A percentile compares a stretch with the other conserved stretches of the same genome.
phyloP scores from a whole-genome alignment of 2,329 filamentous ascomycete species.

The Ceratocystis papillata region DNA sequence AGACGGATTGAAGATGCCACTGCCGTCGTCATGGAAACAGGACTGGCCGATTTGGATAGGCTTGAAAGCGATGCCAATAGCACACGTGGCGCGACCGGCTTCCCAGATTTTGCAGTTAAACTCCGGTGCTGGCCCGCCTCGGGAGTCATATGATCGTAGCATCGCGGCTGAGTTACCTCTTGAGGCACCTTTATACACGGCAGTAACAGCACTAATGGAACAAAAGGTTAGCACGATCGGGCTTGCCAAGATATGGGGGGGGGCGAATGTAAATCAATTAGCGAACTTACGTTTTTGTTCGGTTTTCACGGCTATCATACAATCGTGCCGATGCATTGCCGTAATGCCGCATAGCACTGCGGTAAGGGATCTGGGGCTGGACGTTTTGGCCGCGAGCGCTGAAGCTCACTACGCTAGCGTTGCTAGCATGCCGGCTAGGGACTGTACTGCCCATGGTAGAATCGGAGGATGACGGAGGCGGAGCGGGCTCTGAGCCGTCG shows the following conservation, averaged over 20 bases:
- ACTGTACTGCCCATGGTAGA: constrained; percentile 34
- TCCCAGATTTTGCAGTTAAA: constrained; percentile 96
- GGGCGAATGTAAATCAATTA: constrained; percentile 23
- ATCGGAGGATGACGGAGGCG: constrained; percentile 30
- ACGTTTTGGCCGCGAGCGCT: constrained; percentile 53
- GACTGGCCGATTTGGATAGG: constrained; percentile 89
- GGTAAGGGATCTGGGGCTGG: constrained; percentile 46
- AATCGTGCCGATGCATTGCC: constrained; percentile 76
- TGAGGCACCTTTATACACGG: constrained; percentile 73
- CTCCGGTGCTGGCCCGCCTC: constrained; percentile 80
- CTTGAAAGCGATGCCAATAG: constrained; percentile 89
- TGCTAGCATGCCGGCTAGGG: constrained; percentile 58
- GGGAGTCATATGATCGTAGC: constrained; percentile 87
- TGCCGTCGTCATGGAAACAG: constrained; percentile 84
- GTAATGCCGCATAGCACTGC: constrained; percentile 47
- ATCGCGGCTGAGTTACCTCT: constrained; percentile 58
- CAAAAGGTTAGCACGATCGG: background rate
- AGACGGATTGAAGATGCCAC: constrained; percentile 82
- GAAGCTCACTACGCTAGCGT: constrained; percentile 73
- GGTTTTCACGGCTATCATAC: constrained; percentile 77
- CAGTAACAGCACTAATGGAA: constrained; percentile 68
- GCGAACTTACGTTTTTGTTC: constrained; percentile 72
- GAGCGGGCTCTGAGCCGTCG: constrained; percentile 46
- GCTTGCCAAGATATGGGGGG: background rate
- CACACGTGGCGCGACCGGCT: constrained; percentile 85